A percentile compares a stretch with the other conserved stretches of the same genome.
Evolutionary conservation across 805 yeast genomes (phyloP).

Genomic region (Nakazawaea ernobii): DNA sequence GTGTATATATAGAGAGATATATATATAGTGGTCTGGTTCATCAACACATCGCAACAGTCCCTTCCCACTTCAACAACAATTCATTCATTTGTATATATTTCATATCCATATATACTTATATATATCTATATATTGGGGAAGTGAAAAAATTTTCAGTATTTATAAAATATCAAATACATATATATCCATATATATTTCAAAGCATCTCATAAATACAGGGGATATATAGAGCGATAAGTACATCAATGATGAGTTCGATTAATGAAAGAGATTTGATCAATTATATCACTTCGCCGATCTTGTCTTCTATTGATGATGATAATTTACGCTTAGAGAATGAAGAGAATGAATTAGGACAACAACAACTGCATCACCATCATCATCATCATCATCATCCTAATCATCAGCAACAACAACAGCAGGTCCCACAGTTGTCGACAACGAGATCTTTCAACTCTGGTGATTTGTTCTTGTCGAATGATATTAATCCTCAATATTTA

Average conservation of each 20-base stretch:
- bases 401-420: neutral
- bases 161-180: too few species aligned
- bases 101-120: neutral
- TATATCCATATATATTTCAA: too few species aligned
- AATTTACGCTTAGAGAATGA: constrained; percentile 9
- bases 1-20: too few species aligned
- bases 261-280: constrained; percentile 9
- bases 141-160: too few species aligned
- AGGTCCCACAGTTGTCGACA: neutral
- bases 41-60: too few species aligned
- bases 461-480: neutral
- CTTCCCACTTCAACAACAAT: too few species aligned
- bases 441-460: constrained; percentile 1
- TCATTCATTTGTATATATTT: too few species aligned
- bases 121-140: neutral
- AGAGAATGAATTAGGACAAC: constrained; percentile 8
- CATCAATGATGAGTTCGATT: neutral
- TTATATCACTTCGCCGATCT: constrained; percentile 13
- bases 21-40: too few species aligned
- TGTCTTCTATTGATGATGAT: constrained; percentile 13
- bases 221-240: neutral
- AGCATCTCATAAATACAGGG: neutral
- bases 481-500: neutral
- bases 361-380: neutral
- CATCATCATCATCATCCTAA: constrained; percentile 1